phyloP scores from a whole-genome alignment of 805 yeast genomes.

The Saturnispora hagleri region DNA sequence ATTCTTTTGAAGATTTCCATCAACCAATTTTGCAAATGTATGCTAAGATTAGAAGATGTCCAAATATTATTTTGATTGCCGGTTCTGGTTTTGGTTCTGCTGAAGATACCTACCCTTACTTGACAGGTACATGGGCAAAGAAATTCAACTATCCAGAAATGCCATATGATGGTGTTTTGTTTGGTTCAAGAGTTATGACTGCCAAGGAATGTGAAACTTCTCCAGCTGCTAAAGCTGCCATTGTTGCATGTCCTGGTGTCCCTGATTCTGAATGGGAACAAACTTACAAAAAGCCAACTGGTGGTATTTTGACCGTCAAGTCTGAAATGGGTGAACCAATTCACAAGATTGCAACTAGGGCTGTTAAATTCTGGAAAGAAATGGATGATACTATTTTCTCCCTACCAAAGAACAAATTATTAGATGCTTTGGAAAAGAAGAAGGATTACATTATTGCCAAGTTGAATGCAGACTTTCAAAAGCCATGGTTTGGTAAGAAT shows the following conservation, averaged over 20 bases:
- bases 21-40: constrained; percentile 95
- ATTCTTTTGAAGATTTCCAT: constrained; percentile 98
- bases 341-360: constrained; percentile 96
- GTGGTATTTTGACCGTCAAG: constrained; percentile 92
- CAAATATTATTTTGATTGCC: constrained; percentile 84
- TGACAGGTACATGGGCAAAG: constrained; percentile 95
- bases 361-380: constrained; percentile 96
- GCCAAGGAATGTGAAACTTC: constrained; percentile 95
- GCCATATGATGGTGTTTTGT: constrained; percentile 97
- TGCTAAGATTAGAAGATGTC: constrained; percentile 82
- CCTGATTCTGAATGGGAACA: constrained; percentile 84
- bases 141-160: constrained; percentile 86
- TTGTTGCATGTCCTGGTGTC: constrained; percentile 86
- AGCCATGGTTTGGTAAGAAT: constrained; percentile 92
- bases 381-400: constrained; percentile 88
- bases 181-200: constrained; percentile 95
- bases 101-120: constrained; percentile 94
- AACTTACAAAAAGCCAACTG: constrained; percentile 90
- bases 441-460: constrained; percentile 76
- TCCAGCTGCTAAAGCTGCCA: constrained; percentile 86
- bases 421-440: constrained; percentile 74
- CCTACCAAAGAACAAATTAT: constrained; percentile 80
- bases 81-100: constrained; percentile 98
- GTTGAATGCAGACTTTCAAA: constrained; percentile 91
- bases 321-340: constrained; percentile 99